These are phyloP conservation scores for Stachybotrys elegans DNA, from an alignment of 2,329 filamentous ascomycete genomes.

Conservation along the genomic window DNA sequence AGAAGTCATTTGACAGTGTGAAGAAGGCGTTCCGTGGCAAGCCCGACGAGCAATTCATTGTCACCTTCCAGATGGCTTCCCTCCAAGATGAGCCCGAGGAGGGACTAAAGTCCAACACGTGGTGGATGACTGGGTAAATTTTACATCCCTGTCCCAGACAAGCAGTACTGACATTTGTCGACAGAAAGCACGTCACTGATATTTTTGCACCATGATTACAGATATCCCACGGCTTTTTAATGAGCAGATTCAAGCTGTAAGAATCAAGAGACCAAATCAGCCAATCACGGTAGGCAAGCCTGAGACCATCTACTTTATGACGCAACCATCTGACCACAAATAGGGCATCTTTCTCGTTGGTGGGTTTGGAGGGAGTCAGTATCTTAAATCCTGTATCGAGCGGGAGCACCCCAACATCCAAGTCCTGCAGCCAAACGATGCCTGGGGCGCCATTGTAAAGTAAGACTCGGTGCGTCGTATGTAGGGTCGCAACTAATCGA, in stretches of 20 bases:
- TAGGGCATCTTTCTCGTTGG: constrained; percentile 29
- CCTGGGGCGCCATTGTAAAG: constrained; percentile 19
- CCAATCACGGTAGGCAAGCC: constrained; percentile 6
- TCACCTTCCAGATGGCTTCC: constrained; percentile 14
- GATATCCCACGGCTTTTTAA: constrained; percentile 14
- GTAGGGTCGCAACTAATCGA: neutral
- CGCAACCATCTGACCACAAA: neutral
- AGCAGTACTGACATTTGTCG: neutral
- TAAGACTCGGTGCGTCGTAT: neutral
- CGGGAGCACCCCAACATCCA: constrained; percentile 15
- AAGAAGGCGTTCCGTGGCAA: constrained; percentile 13
- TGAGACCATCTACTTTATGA: neutral
- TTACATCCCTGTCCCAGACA: neutral
- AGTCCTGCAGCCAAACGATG: constrained; percentile 24
- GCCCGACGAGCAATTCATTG: constrained; percentile 7
- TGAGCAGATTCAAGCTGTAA: constrained; percentile 11
- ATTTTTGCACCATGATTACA: constrained; percentile 15
- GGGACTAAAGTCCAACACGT: constrained; percentile 8
- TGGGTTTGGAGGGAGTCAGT: constrained; percentile 30
- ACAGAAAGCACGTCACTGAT: neutral
- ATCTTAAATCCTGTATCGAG: constrained; percentile 24
- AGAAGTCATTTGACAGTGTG: constrained; percentile 14
- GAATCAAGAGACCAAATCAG: constrained; percentile 5
- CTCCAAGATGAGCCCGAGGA: constrained; percentile 11
- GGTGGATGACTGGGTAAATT: constrained; percentile 13